Evolutionary conservation across 305 asterid species (phyloP).

Genomic region (Fraxinus sp.): DNA sequence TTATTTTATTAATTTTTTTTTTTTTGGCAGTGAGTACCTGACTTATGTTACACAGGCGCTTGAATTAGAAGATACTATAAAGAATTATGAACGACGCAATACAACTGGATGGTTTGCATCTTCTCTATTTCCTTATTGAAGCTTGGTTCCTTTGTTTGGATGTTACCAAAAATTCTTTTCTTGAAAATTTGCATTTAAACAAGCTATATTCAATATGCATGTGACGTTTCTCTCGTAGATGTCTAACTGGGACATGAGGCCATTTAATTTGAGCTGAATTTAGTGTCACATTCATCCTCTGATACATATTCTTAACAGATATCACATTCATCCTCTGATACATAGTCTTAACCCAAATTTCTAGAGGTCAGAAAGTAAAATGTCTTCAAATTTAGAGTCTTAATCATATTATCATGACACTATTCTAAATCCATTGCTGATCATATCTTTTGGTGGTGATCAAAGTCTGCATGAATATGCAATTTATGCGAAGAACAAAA

Average conservation of each 20-base stretch:
- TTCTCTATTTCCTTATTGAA: constrained; percentile 16
- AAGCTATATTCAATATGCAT: constrained; percentile 6
- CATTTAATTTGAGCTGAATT: background rate
- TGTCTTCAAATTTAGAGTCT: background rate
- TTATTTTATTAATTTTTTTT: constrained; percentile 25
- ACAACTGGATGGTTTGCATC: constrained; percentile 85
- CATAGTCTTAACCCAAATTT: background rate
- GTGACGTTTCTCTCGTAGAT: background rate
- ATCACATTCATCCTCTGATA: background rate
- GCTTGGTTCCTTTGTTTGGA: constrained; percentile 25
- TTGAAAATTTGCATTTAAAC: constrained; percentile 9
- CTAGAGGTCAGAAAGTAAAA: background rate
- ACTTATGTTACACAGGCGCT: constrained; percentile 88
- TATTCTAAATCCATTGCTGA: constrained; percentile 8
- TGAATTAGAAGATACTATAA: constrained; percentile 89
- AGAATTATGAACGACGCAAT: constrained; percentile 81
- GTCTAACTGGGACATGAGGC: constrained; percentile 12
- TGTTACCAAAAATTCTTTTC: constrained; percentile 10
- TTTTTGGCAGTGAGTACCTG: constrained; percentile 70
- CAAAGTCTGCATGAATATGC: constrained; percentile 3
- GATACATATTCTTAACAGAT: background rate
- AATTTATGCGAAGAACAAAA: background rate
- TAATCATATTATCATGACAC: background rate
- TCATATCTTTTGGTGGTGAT: constrained; percentile 16
- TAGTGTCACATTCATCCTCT: background rate